Evolutionary conservation across 2,329 filamentous ascomycete genomes (phyloP).

Genomic region (Corinectria fuckeliana): DNA sequence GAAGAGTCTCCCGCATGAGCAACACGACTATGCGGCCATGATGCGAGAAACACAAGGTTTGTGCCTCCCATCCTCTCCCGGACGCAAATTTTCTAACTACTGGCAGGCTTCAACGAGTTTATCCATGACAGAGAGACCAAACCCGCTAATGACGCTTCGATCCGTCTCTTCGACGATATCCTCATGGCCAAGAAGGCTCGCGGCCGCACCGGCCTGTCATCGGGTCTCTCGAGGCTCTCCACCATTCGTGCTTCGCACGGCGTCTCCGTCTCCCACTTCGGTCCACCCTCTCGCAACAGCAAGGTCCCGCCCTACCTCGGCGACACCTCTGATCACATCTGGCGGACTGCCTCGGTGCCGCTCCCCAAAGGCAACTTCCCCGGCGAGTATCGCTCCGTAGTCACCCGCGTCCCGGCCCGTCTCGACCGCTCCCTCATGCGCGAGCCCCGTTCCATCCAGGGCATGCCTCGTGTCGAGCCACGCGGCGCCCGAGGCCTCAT

Average conservation of each 20-base stretch:
- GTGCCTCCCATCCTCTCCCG: constrained; percentile 24
- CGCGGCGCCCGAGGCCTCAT: constrained; percentile 57
- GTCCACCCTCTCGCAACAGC: constrained; percentile 44
- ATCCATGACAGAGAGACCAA: constrained; percentile 80
- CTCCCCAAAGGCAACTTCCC: constrained; percentile 67
- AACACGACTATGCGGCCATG: constrained; percentile 69
- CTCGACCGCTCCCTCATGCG: constrained; percentile 89
- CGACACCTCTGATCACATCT: constrained; percentile 79
- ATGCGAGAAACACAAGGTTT: constrained; percentile 72
- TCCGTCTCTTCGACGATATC: constrained; percentile 84
- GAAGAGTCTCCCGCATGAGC: constrained; percentile 68
- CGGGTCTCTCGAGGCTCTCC: constrained; percentile 67
- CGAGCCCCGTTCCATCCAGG: constrained; percentile 88
- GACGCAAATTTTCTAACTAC: constrained; percentile 6
- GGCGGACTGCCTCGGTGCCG: constrained; percentile 71
- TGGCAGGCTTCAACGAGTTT: constrained; percentile 74
- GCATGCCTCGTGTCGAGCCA: constrained; percentile 71
- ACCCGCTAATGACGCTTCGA: constrained; percentile 64
- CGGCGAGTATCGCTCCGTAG: constrained; percentile 66
- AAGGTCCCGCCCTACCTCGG: constrained; percentile 68
- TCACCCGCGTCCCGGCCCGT: constrained; percentile 76
- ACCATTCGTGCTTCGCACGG: constrained; percentile 64
- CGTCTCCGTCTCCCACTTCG: constrained; percentile 49
- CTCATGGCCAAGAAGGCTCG: constrained; percentile 77
- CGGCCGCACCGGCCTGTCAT: constrained; percentile 70